These are phyloP conservation scores for Prinsepia uniflora DNA, from an alignment of 306 rosid species.

Conservation along the genomic window DNA sequence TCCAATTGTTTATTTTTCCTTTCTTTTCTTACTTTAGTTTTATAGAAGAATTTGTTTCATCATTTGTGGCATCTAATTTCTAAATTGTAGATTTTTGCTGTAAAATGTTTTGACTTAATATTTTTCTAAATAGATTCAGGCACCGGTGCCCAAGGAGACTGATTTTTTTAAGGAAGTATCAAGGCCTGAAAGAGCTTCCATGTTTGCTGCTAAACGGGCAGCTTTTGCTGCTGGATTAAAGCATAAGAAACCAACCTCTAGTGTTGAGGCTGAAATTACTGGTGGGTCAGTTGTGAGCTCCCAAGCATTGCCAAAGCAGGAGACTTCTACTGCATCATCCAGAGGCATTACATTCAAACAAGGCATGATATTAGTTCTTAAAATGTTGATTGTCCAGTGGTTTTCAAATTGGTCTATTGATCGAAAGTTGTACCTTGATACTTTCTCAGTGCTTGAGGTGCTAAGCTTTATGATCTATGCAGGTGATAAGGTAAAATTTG, in stretches of 20 bases:
- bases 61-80: neutral
- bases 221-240: constrained; percentile 43
- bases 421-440: neutral
- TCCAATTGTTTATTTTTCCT: neutral
- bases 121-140: constrained; percentile 44
- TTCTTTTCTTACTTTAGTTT: neutral
- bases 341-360: constrained; percentile 59
- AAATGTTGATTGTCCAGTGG: neutral
- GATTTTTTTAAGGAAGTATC: constrained; percentile 60
- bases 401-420: neutral
- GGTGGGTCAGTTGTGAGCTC: constrained; percentile 78
- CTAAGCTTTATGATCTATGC: constrained; percentile 28
- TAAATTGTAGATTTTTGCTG: neutral
- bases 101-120: neutral
- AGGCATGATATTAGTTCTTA: constrained; percentile 39
- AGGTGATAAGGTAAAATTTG: constrained; percentile 91
- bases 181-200: constrained; percentile 57
- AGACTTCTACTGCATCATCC: constrained; percentile 78
- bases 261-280: constrained; percentile 84
- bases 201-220: constrained; percentile 57
- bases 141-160: constrained; percentile 43
- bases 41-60: neutral
- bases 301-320: constrained; percentile 75
- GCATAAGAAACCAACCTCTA: constrained; percentile 73
- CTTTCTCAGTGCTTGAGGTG: neutral